Evolutionary conservation across 108 stramenopile genomes (phyloP), one percentile per base, ranked within the genome.

Genomic region (Cyclostephanos tholiformis): DNA sequence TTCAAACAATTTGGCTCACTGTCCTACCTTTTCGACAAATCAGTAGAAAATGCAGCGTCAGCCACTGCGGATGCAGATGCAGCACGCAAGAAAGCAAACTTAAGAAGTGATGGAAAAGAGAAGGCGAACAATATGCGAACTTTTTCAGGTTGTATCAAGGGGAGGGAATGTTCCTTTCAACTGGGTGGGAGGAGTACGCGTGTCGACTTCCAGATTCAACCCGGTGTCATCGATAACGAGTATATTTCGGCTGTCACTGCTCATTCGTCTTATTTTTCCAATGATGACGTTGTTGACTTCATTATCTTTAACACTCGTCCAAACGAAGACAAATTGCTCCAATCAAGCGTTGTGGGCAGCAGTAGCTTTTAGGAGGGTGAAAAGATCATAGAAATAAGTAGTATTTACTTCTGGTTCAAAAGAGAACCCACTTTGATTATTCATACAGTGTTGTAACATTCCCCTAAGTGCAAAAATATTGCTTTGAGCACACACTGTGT

Each of bases 161-260:
- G 68, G 12, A 72, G 65, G 7, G 71, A 75, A 72, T 36, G 65
- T 4, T 27, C 44, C 1, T 92, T 95, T 74, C 82, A 84, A 6
- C 82, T 95, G 26, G 89, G 87, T 10, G 93, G 93, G 22, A 67
- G 63, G 50, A 84, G 76, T 35, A 36, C 60, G 17, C 72, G 88
- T 25, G 76, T 91, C 23, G 87, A 88, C 64, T 92, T 85, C 67
- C 87, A 88, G 53, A 72, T 91, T 0, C 94, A 92, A 55, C 86
- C 87, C 0, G 86, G 86, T 17, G 82, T 92, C 5, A 87, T 92
- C 52, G 91, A 91, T 55, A 91, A 89, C 66, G 90, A 91, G 72
- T 95, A 92, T 71, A 44, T 90, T 20, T 87, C 88, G 4, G 91
- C 89, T 35, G 88, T 92, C 16, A 76, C 85, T 38, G 89, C 89